Conservation (phyloP, 2,329 filamentous ascomycete genomes). For the Ramularia endophylla region DNA sequence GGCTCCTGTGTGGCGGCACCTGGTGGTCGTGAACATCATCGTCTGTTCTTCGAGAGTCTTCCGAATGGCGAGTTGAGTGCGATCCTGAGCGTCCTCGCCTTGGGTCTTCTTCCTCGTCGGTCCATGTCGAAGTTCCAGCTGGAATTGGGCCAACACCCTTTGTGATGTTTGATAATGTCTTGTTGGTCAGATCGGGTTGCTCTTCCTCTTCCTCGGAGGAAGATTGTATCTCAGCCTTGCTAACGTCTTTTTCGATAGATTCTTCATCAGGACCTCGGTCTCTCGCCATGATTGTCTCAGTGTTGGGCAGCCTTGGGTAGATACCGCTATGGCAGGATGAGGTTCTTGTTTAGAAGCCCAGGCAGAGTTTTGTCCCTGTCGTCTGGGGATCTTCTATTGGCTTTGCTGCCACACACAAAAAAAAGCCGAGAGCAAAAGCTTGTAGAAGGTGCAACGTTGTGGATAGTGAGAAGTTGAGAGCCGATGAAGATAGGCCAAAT, state of each 20-base stretch:
- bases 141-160: constrained; percentile 8
- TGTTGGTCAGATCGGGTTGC: constrained; percentile 6
- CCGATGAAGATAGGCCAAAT: no score
- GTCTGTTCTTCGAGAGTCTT: constrained; percentile 23
- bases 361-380: no score
- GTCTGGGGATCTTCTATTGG: no score
- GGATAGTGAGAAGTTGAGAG: no score
- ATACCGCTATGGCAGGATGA: no score
- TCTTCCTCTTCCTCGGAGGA: constrained; percentile 7
- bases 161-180: constrained; percentile 10
- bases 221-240: constrained; percentile 12
- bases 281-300: no score
- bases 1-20: constrained; percentile 19
- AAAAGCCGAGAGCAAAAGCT: no score
- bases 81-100: constrained; percentile 12
- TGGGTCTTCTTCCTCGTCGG: constrained; percentile 14
- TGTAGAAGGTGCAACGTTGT: no score
- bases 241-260: constrained; percentile 6
- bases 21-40: constrained; percentile 24
- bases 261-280: no score
- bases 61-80: constrained; percentile 10
- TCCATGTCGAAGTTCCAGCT: constrained; percentile 8
- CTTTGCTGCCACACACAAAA: no score
- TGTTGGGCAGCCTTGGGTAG: no score
- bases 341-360: no score